Conservation (phyloP, 768 basidiomycete species). For the Trametes punicea region DNA sequence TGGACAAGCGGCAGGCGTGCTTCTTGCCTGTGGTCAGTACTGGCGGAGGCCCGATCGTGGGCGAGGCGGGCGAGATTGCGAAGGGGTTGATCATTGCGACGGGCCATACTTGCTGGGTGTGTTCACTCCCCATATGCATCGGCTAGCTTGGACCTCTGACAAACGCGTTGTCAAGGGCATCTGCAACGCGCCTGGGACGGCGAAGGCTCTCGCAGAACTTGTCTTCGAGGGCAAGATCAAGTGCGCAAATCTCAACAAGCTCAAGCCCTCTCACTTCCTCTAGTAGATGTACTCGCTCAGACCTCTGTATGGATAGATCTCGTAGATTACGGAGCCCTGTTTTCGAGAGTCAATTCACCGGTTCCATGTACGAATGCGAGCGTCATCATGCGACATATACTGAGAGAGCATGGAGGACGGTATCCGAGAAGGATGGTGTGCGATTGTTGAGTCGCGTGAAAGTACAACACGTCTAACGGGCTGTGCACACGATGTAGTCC, state of each 20-base stretch:
- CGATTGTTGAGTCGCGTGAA: too few relatives aligned
- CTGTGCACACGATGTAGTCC: neutral
- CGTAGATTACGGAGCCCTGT: too few relatives aligned
- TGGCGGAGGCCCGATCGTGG: slow-evolving; percentile 70
- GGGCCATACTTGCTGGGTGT: slow-evolving; percentile 80
- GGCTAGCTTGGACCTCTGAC: too few relatives aligned
- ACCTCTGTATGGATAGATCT: too few relatives aligned
- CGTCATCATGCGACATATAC: too few relatives aligned
- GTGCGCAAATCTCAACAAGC: slow-evolving; percentile 50
- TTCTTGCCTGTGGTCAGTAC: slow-evolving; percentile 64
- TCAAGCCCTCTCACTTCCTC: slow-evolving; percentile 36
- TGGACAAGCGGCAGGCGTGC: slow-evolving; percentile 66
- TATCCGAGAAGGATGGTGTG: too few relatives aligned
- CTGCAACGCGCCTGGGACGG: slow-evolving; percentile 83
- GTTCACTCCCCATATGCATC: too few relatives aligned
- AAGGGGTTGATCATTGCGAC: slow-evolving; percentile 68
- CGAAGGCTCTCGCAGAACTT: slow-evolving; percentile 65
- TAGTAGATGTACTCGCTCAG: too few relatives aligned
- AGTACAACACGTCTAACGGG: neutral
- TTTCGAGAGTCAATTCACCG: too few relatives aligned
- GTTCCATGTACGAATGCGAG: too few relatives aligned
- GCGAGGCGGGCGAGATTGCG: slow-evolving; percentile 51
- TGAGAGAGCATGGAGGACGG: too few relatives aligned
- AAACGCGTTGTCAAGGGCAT: too few relatives aligned
- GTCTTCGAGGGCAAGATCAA: slow-evolving; percentile 62